Evolutionary conservation across 2,329 filamentous ascomycete genomes (phyloP).

Genomic region (Pleomassaria siparia): DNA sequence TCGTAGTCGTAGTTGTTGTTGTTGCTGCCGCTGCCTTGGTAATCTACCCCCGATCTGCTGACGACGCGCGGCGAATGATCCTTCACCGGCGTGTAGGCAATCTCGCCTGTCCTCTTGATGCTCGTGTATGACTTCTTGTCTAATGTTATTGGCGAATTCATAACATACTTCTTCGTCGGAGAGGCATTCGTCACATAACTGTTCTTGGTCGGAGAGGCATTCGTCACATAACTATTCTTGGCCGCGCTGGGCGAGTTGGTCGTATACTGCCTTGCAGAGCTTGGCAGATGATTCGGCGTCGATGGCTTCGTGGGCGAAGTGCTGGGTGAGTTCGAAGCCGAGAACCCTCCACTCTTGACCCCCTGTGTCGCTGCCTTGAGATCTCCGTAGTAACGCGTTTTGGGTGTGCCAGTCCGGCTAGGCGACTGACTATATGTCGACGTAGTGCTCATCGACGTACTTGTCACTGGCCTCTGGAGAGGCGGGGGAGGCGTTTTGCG

Average conservation of each 20-base stretch:
- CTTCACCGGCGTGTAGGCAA: conserved; percentile 29
- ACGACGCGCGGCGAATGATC: conserved; percentile 46
- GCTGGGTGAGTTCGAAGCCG: conserved; percentile 26
- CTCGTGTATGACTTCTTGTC: conserved; percentile 37
- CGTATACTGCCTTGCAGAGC: conserved; percentile 34
- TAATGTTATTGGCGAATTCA: conserved; percentile 31
- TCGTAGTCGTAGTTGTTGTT: conserved; percentile 29
- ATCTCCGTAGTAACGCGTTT: conserved; percentile 51
- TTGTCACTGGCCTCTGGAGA: conserved; percentile 27
- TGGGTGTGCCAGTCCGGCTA: conserved; percentile 38
- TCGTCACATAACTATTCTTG: conserved; percentile 17
- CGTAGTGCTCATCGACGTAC: conserved; percentile 30
- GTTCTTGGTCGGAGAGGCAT: conserved; percentile 17
- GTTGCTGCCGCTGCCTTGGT: conserved; percentile 38
- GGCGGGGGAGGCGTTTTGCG: conserved; percentile 14
- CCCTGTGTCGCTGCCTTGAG: conserved; percentile 46
- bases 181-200: conserved; percentile 17
- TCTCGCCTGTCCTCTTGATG: conserved; percentile 35
- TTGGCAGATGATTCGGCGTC: conserved; percentile 25
- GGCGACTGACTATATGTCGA: conserved; percentile 33
- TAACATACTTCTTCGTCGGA: conserved; percentile 16
- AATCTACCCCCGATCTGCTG: conserved; percentile 51
- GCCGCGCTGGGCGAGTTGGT: conserved; percentile 25
- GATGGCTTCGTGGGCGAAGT: conserved; percentile 26
- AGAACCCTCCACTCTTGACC: conserved; percentile 31